Conservation (phyloP, 208 protist species). For the Trypanosoma caninum region DNA sequence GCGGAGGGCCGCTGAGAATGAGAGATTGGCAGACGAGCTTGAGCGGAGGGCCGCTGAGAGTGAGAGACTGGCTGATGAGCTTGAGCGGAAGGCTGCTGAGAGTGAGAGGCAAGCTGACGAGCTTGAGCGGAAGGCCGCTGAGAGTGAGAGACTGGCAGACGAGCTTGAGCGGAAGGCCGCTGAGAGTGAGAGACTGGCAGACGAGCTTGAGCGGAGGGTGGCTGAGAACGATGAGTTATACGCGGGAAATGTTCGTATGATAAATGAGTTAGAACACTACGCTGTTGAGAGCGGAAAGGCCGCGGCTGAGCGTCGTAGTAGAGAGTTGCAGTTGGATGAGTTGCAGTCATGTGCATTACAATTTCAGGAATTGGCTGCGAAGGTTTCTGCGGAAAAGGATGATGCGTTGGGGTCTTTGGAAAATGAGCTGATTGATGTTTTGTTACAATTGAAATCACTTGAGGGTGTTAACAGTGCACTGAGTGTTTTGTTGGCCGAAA, state of each 20-base stretch:
- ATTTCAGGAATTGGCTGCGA: not conserved
- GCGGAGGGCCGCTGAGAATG: no score
- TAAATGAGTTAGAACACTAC: constrained; percentile 24
- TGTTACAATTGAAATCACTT: constrained; percentile 21
- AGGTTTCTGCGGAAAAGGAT: constrained; percentile 9
- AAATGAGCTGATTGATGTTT: constrained; percentile 20
- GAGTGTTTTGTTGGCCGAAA: constrained; percentile 16
- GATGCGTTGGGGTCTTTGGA: constrained; percentile 4
- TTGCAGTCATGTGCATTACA: not conserved
- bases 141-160: constrained; percentile 32
- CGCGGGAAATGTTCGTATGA: constrained; percentile 26
- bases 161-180: constrained; percentile 24
- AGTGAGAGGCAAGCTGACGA: constrained; percentile 32
- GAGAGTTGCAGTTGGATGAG: not conserved
- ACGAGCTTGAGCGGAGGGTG: constrained; percentile 17
- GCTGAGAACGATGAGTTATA: constrained; percentile 24
- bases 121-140: constrained; percentile 23
- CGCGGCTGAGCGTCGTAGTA: not conserved
- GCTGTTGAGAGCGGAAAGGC: constrained; percentile 26
- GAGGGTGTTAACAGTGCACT: constrained; percentile 13
- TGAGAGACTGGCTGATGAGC: constrained; percentile 19
- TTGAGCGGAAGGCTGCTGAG: constrained; percentile 24
- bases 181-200: constrained; percentile 26
- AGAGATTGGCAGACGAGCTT: no score
- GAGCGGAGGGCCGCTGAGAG: constrained; percentile 14